Base-by-base conservation (phyloP, 257 asterid genomes). In the Verbena officinalis region DNA sequence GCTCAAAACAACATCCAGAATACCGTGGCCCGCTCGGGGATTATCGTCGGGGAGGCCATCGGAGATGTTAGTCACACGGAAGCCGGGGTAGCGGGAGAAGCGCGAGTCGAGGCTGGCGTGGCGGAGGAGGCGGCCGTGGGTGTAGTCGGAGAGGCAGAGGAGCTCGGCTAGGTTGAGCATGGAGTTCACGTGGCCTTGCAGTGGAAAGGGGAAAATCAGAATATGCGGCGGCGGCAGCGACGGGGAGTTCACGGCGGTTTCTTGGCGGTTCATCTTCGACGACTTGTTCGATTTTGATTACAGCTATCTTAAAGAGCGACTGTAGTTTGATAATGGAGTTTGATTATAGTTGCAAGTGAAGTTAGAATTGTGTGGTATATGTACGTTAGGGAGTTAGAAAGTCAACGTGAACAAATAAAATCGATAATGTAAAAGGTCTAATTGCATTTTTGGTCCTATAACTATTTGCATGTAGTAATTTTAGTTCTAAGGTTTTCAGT, bases 91-190 rank as follows among this genome's bases (percentile, higher is more conserved):
- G 3, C 15, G 45, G 14, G 66, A 43, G 73, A 83, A 73, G 5
- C 82, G 82, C 48, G 83, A 64, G 9, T 33, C 48, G 33, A 74
- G 67, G 70, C 77, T 46, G 19, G 79, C 58, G 54, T 66, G 72
- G 64, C 63, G 71, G 49, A 73, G 68, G 59, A 79, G 88, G 19
- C 88, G 84, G 52, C 1, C 4, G 62, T 83, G 76, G 69, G 58
- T 77, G 78, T 83, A 4, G 10, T 75, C 80, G 56, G 86, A 67
- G 61, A 81, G 76, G 36, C 77, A 75, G 54, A 86, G 87, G 36
- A 86, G 56, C 75, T 86, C 84, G 0, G 89, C 89, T 2, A 84
- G 76, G 68, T 86, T 82, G 68, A 86, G 73, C 85, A 76, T 81
- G 74, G 83, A 76, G 79, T 83, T 86, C 0, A 81, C 77, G 1